Evolutionary conservation across 2,329 filamentous ascomycete species (phyloP).

Genomic region (Neofusicoccum sp.): DNA sequence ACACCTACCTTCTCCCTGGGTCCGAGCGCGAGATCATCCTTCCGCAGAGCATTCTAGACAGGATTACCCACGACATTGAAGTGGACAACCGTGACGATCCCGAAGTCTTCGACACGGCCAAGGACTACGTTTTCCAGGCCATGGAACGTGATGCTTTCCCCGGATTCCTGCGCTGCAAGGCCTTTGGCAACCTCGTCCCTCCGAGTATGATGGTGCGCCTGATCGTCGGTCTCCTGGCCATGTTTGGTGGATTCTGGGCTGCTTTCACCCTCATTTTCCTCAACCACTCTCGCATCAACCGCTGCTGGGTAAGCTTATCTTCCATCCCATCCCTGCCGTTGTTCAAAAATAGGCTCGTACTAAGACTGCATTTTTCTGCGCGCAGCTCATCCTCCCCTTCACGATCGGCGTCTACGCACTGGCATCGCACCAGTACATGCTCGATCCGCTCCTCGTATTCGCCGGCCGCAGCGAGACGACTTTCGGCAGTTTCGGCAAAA

Average conservation of each 20-base stretch:
- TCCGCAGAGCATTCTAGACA: constrained; percentile 80
- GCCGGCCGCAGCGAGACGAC: constrained; percentile 95
- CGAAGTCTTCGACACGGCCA: constrained; percentile 94
- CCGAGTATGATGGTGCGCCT: constrained; percentile 84
- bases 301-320: constrained; percentile 75
- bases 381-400: constrained; percentile 83
- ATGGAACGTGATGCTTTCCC: constrained; percentile 99
- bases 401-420: constrained; percentile 87
- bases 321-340: neutral
- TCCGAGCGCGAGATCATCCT: constrained; percentile 95
- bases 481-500: constrained; percentile 84
- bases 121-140: constrained; percentile 99
- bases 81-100: constrained; percentile 91
- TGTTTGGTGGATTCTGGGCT: constrained; percentile 94
- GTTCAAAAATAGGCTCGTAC: constrained; percentile 30
- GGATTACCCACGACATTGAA: constrained; percentile 87
- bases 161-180: constrained; percentile 92
- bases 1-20: constrained; percentile 92
- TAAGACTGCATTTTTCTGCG: constrained; percentile 30
- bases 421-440: constrained; percentile 89
- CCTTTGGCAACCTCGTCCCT: constrained; percentile 91
- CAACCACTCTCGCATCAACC: constrained; percentile 69
- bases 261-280: constrained; percentile 93
- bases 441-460: constrained; percentile 88
- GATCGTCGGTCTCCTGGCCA: constrained; percentile 78